Conservation (phyloP, 2,329 filamentous ascomycete species). For the Talaromyces sp. region DNA sequence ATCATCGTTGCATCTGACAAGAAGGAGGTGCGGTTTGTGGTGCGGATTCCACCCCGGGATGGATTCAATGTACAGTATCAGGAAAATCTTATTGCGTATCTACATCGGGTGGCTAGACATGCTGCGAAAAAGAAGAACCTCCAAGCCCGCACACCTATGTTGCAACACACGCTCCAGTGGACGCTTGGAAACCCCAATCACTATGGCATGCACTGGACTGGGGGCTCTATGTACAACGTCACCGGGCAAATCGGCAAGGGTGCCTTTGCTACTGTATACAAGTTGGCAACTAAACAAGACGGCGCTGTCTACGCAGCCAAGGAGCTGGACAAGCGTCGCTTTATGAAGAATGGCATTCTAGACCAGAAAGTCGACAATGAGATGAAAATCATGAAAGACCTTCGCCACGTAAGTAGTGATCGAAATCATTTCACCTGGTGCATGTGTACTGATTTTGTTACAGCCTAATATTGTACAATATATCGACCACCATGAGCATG, state of each 20-base stretch:
- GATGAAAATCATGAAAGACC: conserved; percentile 87
- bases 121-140: conserved; percentile 18
- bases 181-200: conserved; percentile 32
- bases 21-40: conserved; percentile 72
- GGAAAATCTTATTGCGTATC: conserved; percentile 64
- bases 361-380: conserved; percentile 94
- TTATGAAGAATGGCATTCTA: conserved; percentile 85
- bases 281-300: conserved; percentile 78
- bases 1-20: conserved; percentile 61
- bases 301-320: conserved; percentile 85
- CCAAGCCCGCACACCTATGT: conserved; percentile 19
- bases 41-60: conserved; percentile 74
- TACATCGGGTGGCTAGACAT: conserved; percentile 38
- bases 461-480: conserved; percentile 87
- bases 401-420: conserved; percentile 65
- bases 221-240: conserved; percentile 78
- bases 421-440: not conserved
- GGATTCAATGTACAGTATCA: conserved; percentile 64
- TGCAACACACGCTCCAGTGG: conserved; percentile 26
- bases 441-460: conserved; percentile 9
- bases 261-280: conserved; percentile 91
- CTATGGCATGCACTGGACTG: conserved; percentile 71
- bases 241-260: conserved; percentile 80
- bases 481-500: conserved; percentile 79
- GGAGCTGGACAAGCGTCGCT: conserved; percentile 85